These are phyloP conservation scores for Suillus subaureus DNA, from an alignment of 768 basidiomycete species.

Conservation along the genomic window DNA sequence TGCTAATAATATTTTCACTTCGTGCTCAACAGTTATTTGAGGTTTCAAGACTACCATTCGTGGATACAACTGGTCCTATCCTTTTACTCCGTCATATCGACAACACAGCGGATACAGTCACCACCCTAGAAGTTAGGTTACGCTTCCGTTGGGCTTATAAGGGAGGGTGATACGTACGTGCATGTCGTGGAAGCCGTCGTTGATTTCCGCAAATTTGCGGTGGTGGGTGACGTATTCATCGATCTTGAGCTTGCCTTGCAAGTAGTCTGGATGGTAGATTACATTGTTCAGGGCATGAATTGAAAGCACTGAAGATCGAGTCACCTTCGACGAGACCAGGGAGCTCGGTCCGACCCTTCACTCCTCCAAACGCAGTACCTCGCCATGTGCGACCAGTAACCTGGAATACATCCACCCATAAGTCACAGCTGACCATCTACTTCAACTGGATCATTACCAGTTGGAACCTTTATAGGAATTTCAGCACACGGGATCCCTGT, in stretches of 20 bases:
- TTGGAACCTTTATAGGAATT: constrained; percentile 46
- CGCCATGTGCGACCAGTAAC: constrained; percentile 94
- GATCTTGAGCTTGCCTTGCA: constrained; percentile 79
- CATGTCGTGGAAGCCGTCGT: constrained; percentile 93
- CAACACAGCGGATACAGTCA: constrained; percentile 92
- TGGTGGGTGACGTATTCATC: constrained; percentile 97
- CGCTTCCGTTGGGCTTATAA: background rate
- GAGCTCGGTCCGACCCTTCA: constrained; percentile 95
- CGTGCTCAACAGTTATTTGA: background rate
- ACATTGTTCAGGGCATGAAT: background rate
- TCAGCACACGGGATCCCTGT: constrained; percentile 20
- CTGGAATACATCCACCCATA: constrained; percentile 29
- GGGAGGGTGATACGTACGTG: constrained; percentile 62
- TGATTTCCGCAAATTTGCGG: constrained; percentile 72
- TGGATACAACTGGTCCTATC: constrained; percentile 6
- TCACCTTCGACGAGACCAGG: constrained; percentile 90
- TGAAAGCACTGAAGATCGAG: constrained; percentile 12
- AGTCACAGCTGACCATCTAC: background rate
- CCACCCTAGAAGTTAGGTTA: constrained; percentile 53
- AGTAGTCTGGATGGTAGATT: constrained; percentile 60
- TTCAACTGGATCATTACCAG: constrained; percentile 30
- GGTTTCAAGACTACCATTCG: background rate
- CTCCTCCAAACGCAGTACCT: constrained; percentile 94
- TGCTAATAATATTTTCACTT: background rate
- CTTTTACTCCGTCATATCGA: constrained; percentile 66